phyloP scores from a whole-genome alignment of 2,329 filamentous ascomycete genomes.

The Monilinia vaccinii-corymbosi region DNA sequence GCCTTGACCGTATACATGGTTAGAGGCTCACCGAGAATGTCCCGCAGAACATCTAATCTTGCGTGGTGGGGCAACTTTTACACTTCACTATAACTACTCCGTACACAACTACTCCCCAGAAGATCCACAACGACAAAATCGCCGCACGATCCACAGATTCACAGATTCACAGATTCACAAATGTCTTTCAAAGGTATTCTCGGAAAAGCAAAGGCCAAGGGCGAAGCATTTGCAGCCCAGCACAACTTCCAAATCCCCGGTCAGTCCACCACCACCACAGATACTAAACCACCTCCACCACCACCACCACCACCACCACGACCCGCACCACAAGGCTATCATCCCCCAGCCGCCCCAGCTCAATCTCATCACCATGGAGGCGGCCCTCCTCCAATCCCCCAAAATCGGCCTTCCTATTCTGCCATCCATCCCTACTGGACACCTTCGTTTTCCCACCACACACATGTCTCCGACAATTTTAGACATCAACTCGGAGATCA shows the following conservation, averaged over 20 bases:
- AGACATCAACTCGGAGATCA: conserved; percentile 46
- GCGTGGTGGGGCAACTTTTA: neutral
- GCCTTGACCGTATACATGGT: too few species aligned
- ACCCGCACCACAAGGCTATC: conserved; percentile 4
- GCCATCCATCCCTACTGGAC: conserved; percentile 39
- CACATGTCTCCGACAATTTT: conserved; percentile 42
- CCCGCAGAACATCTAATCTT: neutral
- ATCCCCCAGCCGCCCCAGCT: neutral
- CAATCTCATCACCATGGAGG: neutral
- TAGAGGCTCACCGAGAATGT: neutral
- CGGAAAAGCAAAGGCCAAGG: conserved; percentile 21
- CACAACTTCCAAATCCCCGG: conserved; percentile 11
- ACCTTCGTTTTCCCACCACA: conserved; percentile 39
- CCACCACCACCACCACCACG: neutral
- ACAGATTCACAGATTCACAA: too few species aligned
- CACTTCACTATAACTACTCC: neutral
- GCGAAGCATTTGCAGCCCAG: conserved; percentile 16
- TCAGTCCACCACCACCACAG: too few species aligned
- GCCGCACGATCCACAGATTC: neutral
- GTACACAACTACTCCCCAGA: neutral
- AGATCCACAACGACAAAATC: neutral
- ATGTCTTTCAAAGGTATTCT: conserved; percentile 21
- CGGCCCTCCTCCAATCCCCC: conserved; percentile 7
- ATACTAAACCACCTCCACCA: too few species aligned
- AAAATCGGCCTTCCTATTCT: conserved; percentile 7